These are phyloP conservation scores for Claviceps capensis DNA, from an alignment of 2,329 filamentous ascomycete species.

Conservation along the genomic window DNA sequence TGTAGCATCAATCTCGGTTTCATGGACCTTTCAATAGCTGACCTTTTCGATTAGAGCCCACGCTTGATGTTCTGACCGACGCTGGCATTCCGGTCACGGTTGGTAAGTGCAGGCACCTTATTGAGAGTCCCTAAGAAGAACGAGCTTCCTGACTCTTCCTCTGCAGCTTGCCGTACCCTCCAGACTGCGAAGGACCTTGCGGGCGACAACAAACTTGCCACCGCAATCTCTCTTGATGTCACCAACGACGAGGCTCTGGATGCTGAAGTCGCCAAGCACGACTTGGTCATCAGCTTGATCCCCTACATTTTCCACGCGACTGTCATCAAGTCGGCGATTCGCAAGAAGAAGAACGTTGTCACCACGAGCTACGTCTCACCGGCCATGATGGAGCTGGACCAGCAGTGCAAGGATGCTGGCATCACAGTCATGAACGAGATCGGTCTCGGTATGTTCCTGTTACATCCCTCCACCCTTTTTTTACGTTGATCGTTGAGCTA, in stretches of 20 bases:
- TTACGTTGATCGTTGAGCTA: neutral
- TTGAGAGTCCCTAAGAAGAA: neutral
- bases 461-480: neutral
- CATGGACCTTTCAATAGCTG: neutral
- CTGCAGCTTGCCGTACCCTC: conserved; percentile 65
- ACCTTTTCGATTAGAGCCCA: conserved; percentile 29
- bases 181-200: conserved; percentile 63
- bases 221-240: conserved; percentile 74
- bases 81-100: conserved; percentile 52
- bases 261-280: conserved; percentile 63
- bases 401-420: conserved; percentile 71
- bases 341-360: conserved; percentile 89
- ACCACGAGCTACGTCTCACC: conserved; percentile 90
- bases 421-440: conserved; percentile 99
- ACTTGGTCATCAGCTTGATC: conserved; percentile 71
- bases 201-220: conserved; percentile 57
- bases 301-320: conserved; percentile 81
- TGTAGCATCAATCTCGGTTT: neutral
- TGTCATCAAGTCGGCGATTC: conserved; percentile 89
- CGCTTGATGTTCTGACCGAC: conserved; percentile 47
- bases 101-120: conserved; percentile 25
- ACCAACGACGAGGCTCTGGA: conserved; percentile 64
- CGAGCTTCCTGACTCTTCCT: neutral
- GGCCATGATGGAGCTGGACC: conserved; percentile 80
- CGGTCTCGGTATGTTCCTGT: conserved; percentile 35